These are phyloP conservation scores for Botrytis cinerea DNA, from an alignment of 2,329 filamentous ascomycete species.

Conservation along the genomic window DNA sequence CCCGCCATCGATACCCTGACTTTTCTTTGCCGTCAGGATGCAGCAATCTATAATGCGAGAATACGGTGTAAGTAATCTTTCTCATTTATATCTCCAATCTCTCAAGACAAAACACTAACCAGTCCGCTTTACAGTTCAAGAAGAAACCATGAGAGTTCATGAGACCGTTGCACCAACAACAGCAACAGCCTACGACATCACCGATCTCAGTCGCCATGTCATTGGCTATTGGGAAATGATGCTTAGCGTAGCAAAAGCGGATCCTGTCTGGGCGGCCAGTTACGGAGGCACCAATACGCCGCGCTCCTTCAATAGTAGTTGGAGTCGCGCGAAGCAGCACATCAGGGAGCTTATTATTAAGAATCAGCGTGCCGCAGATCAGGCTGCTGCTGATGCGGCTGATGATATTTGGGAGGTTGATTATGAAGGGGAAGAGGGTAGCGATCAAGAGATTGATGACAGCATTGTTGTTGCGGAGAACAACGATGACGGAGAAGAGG, in stretches of 20 bases:
- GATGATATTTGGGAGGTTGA: neutral
- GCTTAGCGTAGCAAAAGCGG: neutral
- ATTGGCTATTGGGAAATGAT: neutral
- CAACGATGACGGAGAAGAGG: neutral
- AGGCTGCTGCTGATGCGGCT: neutral
- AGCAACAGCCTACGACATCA: neutral
- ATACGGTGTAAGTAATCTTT: neutral
- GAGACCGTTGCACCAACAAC: neutral
- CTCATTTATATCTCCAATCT: neutral
- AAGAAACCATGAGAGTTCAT: neutral
- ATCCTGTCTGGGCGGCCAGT: neutral
- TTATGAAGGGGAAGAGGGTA: neutral
- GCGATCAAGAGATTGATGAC: neutral
- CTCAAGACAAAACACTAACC: neutral
- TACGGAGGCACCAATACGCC: neutral
- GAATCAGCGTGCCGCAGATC: neutral
- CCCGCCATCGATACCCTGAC: neutral
- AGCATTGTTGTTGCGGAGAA: neutral
- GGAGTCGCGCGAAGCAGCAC: neutral
- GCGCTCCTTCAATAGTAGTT: neutral
- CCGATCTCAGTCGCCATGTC: neutral
- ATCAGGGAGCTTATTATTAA: neutral
- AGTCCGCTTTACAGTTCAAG: neutral
- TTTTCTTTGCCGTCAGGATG: neutral
- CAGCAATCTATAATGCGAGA: neutral